These are phyloP conservation scores for Podaxis pistillaris DNA, from an alignment of 768 basidiomycete genomes.

Conservation along the genomic window DNA sequence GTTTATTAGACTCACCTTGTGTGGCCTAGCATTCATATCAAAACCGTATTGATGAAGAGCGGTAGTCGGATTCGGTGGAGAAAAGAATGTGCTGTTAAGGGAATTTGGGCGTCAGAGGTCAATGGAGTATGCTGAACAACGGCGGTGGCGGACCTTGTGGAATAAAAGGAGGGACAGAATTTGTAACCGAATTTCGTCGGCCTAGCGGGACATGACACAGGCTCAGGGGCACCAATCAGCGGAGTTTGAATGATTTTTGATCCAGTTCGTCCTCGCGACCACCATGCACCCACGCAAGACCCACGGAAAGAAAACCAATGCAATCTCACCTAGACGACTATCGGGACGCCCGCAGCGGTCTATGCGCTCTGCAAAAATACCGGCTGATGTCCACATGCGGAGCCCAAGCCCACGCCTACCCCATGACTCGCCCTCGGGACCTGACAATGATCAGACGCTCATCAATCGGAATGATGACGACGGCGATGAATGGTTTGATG, in stretches of 20 bases:
- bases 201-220: not conserved
- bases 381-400: not conserved
- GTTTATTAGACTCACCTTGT: conserved; percentile 46
- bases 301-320: not conserved
- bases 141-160: conserved; percentile 15
- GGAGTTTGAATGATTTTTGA: conserved; percentile 38
- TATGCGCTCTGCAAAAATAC: not conserved
- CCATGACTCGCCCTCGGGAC: conserved; percentile 5
- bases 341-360: not conserved
- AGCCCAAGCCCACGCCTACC: conserved; percentile 5
- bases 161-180: conserved; percentile 21
- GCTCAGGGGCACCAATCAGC: conserved; percentile 25
- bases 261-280: conserved; percentile 16
- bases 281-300: conserved; percentile 16
- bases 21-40: conserved; percentile 70
- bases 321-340: not conserved
- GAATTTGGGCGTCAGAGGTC: not conserved
- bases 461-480: conserved; percentile 14
- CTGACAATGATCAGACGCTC: conserved; percentile 15
- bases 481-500: conserved; percentile 19
- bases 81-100: conserved; percentile 19
- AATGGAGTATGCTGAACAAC: conserved; percentile 14
- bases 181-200: not conserved
- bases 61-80: conserved; percentile 17
- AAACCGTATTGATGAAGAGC: conserved; percentile 21